Base-by-base conservation (phyloP, 441 rosid genomes). In the Eutrema salsugineum region DNA sequence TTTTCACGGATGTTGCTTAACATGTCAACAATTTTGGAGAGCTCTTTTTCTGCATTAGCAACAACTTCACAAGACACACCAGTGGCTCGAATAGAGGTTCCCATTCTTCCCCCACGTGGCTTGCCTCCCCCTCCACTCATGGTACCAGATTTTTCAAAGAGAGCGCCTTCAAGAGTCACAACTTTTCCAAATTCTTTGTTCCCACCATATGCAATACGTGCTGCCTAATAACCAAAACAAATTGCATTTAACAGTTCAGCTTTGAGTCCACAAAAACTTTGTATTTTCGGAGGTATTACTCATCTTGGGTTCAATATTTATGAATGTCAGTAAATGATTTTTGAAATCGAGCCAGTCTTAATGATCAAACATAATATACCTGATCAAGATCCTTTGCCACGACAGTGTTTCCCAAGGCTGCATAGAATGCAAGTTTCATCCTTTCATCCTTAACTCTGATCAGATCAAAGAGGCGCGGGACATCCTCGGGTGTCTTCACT, bases 121-220 rank as follows among this genome's bases (percentile, higher is more conserved):
- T 87, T 92, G 77, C 86, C 74, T 82, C 99, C 99, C 15, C 99
- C 99, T 58, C 99, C 99, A 77, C 93, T 95, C 98, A 95, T 92
- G 4, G 99, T 95, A 71, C 99, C 99, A 77, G 97, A 91, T 80
- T 86, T 89, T 84, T 93, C 98, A 73, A 95, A 91, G 69, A 95
- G 96, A 56, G 96, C 89, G 44, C 99, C 99, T 58, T 95, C 97
- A 46, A 95, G 90, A 48, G 99, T 90, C 72, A 91, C 99, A 38
- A 94, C 98, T 50, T 96, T 91, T 42, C 91, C 86, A 63, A 90
- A 94, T 60, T 94, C 99, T 82, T 69, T 80, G 66, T 77, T 87
- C 73, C 89, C 90, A 70, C 96, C 79, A 68, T 94, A 77, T 47
- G 99, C 98, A 85, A 92, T 89, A 50, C 88, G 83, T 43, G 98